Base-by-base conservation (phyloP, 208 protist species). In the Kentomonas sorsogonicus region DNA sequence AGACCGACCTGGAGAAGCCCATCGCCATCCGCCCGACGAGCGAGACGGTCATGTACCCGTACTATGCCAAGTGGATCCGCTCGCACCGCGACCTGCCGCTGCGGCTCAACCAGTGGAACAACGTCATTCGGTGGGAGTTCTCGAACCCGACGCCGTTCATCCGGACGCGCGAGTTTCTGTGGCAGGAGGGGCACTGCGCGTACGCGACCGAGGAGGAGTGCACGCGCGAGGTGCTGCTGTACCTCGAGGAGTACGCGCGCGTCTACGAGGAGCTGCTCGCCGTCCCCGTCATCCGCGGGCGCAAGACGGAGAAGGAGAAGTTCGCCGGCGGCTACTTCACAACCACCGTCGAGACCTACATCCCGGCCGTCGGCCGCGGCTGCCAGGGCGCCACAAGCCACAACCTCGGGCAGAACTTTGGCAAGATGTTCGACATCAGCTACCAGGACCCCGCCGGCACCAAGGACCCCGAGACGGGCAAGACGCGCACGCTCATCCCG, bases 101-200 rank as follows among this genome's bases (percentile, higher is more conserved):
- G 27, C 97, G 92, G 23, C 71, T 98, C 30, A 98, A 98, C 69
- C 96, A 98, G 90, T 99, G 97, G 97, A 97, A 95, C 66, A 99
- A 98, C 68, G 97, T 99, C 43, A 97, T 99, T 25, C 94, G 98
- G 51, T 99, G 98, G 98, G 98, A 99, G 86, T 99, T 99, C 75
- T 99, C 98, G 69, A 88, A 99, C 69, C 96, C 98, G 25, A 97
- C 93, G 25, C 98, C 98, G 26, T 99, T 99, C 83, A 95, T 99
- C 62, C 94, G 98, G 62, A 98, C 95, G 9, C 83, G 98, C 50
- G 98, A 99, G 86, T 99, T 99, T 74, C 86, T 99, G 18, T 99
- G 98, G 98, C 98, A 99, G 85, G 98, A 99, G 83, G 98, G 98
- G 20, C 95, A 96, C 77, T 94, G 87, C 60, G 97, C 96, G 22